These are phyloP conservation scores for Liriodendron chinense DNA, from an alignment of 164 flowering plant species.

Conservation along the genomic window DNA sequence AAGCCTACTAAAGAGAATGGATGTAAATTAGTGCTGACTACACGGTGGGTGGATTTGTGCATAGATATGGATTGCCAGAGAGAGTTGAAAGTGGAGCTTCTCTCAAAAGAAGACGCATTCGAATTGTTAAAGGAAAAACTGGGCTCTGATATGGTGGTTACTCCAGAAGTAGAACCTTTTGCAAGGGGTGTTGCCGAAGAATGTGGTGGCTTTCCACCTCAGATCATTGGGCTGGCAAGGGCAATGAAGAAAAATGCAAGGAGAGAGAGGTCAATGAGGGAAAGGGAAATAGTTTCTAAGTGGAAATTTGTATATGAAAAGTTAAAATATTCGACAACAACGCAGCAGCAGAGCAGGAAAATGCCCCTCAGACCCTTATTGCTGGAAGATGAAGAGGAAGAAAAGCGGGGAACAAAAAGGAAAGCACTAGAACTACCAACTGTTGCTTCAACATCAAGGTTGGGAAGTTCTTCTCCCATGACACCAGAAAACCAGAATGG, in stretches of 20 bases:
- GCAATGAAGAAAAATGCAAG: slow-evolving; percentile 1
- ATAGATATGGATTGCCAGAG: not conserved
- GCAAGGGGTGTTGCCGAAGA: slow-evolving; percentile 1
- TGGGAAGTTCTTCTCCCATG: no score
- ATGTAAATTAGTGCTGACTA: slow-evolving; percentile 1
- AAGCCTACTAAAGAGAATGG: not conserved
- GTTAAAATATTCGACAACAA: not conserved
- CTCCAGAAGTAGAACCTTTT: slow-evolving; percentile 4
- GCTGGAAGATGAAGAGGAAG: not conserved
- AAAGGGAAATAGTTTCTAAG: not conserved
- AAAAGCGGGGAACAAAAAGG: not conserved
- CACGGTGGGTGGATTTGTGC: not conserved
- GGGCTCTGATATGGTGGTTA: not conserved
- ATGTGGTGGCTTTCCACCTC: slow-evolving; percentile 4
- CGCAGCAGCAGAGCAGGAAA: not conserved
- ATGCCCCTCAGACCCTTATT: not conserved
- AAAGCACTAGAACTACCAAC: not conserved
- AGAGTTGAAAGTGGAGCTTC: not conserved
- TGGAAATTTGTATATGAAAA: slow-evolving; percentile 1
- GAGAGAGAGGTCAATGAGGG: not conserved
- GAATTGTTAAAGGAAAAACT: not conserved
- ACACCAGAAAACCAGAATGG: no score
- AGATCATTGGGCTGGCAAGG: not conserved
- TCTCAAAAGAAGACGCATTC: slow-evolving; percentile 3
- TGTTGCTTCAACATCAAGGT: no score